A percentile compares a stretch with the other conserved stretches of the same genome.
Conservation (phyloP, 2,329 filamentous ascomycete genomes). For the Cladophialophora bantiana region DNA sequence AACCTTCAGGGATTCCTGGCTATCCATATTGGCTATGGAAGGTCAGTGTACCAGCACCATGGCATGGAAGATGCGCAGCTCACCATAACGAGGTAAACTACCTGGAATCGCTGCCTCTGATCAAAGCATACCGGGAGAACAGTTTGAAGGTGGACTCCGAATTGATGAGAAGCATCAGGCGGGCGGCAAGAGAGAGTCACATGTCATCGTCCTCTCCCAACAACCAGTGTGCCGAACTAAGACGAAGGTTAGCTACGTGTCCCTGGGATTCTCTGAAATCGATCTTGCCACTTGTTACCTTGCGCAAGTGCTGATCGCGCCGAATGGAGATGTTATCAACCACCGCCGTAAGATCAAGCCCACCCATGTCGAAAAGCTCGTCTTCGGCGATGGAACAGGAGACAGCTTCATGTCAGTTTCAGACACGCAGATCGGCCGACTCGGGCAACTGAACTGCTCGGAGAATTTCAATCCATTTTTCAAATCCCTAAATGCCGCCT, state of each 20-base stretch:
- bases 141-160: neutral
- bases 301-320: constrained; percentile 54
- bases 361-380: constrained; percentile 60
- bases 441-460: constrained; percentile 55
- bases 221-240: too few relatives aligned
- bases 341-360: constrained; percentile 61
- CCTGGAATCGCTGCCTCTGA: neutral
- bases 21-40: constrained; percentile 3
- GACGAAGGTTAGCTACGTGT: too few relatives aligned
- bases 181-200: neutral
- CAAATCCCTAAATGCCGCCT: constrained; percentile 55
- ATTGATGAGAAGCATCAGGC: neutral
- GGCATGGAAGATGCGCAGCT: neutral
- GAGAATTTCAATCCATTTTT: constrained; percentile 61
- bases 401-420: constrained; percentile 52
- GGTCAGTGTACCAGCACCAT: neutral
- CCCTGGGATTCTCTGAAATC: constrained; percentile 54
- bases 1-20: neutral
- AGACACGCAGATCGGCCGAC: constrained; percentile 46
- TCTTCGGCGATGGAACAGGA: constrained; percentile 58
- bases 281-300: constrained; percentile 53
- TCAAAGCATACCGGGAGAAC: constrained; percentile 1
- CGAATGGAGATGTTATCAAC: constrained; percentile 50
- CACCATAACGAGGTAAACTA: neutral
- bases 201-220: neutral